A percentile compares a stretch with the other conserved stretches of the same genome.
These are phyloP conservation scores for Phytophthora ohioensis DNA, from an alignment of 352 stramenopile genomes.

Conservation along the genomic window DNA sequence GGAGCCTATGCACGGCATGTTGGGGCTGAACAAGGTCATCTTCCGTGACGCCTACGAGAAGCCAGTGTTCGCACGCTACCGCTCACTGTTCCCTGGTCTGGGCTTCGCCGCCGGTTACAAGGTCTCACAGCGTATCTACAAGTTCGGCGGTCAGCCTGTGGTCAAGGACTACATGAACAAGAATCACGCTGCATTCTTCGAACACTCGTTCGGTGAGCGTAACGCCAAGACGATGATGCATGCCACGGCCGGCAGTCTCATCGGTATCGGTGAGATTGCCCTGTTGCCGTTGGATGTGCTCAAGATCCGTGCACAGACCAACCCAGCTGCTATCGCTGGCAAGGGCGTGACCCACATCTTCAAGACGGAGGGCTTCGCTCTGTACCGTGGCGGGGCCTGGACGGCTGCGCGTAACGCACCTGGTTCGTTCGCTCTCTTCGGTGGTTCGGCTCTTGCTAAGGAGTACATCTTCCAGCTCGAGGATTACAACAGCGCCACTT, in stretches of 20 bases:
- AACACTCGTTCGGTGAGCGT: constrained; percentile 91
- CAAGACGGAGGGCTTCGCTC: constrained; percentile 89
- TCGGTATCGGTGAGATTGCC: constrained; percentile 95
- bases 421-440: constrained; percentile 96
- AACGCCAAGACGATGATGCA: constrained; percentile 95
- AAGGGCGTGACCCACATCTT: constrained; percentile 94
- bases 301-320: constrained; percentile 97
- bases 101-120: constrained; percentile 97
- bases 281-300: constrained; percentile 96
- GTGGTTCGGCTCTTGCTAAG: constrained; percentile 89
- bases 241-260: constrained; percentile 92
- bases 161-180: constrained; percentile 94
- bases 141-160: constrained; percentile 96
- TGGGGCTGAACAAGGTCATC: constrained; percentile 82
- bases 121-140: constrained; percentile 97
- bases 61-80: constrained; percentile 79
- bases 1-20: constrained; percentile 55
- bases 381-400: constrained; percentile 93
- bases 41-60: constrained; percentile 91
- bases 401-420: constrained; percentile 95
- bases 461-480: constrained; percentile 93
- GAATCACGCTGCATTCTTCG: constrained; percentile 89
- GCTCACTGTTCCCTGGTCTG: constrained; percentile 92
- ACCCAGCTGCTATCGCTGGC: constrained; percentile 92
- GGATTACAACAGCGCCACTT: constrained; percentile 90